Evolutionary conservation across 352 stramenopile genomes (phyloP).

Genomic region (Phytophthora cryptogea): DNA sequence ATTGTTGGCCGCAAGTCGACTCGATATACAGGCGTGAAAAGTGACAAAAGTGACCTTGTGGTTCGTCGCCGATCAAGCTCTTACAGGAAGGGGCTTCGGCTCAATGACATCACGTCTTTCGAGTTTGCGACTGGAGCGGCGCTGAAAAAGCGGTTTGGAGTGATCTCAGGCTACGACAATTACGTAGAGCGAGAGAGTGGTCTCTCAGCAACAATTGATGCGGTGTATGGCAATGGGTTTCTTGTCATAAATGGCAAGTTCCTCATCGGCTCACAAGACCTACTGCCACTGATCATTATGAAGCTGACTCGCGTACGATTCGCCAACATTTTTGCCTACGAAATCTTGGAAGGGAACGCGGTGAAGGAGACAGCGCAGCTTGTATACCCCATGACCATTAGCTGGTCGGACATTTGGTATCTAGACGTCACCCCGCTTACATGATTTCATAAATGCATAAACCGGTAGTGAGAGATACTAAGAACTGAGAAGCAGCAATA

Average conservation of each 20-base stretch:
- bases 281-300: conserved; percentile 39
- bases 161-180: conserved; percentile 32
- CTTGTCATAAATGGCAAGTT: conserved; percentile 43
- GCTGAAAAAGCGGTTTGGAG: conserved; percentile 25
- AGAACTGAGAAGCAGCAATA: no score
- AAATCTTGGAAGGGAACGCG: conserved; percentile 14
- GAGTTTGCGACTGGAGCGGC: conserved; percentile 29
- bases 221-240: conserved; percentile 47
- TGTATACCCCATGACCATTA: conserved; percentile 37
- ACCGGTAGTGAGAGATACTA: no score
- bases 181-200: conserved; percentile 19
- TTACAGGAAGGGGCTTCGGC: conserved; percentile 8
- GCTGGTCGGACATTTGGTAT: conserved; percentile 26
- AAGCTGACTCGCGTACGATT: conserved; percentile 40
- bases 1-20: conserved; percentile 23
- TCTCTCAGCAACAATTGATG: conserved; percentile 33
- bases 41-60: neutral
- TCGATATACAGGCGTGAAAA: neutral
- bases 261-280: conserved; percentile 35
- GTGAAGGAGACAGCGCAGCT: conserved; percentile 33
- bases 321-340: conserved; percentile 39
- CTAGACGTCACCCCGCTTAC: conserved; percentile 25
- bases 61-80: conserved; percentile 5
- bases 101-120: conserved; percentile 24
- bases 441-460: no score